Base-by-base conservation (phyloP, 2,329 filamentous ascomycete species). In the Ramichloridium luteum region DNA sequence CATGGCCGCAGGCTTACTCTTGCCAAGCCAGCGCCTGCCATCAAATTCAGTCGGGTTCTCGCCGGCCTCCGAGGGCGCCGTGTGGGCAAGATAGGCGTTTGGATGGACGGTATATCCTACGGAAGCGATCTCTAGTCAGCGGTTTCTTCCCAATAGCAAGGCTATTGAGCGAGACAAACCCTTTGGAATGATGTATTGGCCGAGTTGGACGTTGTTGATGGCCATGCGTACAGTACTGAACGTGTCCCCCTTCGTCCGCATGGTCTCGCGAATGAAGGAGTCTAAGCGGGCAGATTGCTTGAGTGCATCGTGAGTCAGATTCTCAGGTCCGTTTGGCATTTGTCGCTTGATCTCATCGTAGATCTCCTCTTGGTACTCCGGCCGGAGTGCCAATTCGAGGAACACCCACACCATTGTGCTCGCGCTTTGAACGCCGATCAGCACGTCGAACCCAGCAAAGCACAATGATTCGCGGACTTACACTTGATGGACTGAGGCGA, bases 151-250 rank as follows among this genome's bases (percentile, higher is more conserved):
- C n/a, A n/a, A n/a, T n/a, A n/a, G n/a, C n/a, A n/a, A n/a, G n/a
- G n/a, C n/a, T n/a, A n/a, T n/a, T n/a, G n/a, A n/a, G n/a, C n/a
- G n/a, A n/a, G 20, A n/a, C 8, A 23, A 23, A 23, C 20, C 20
- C n/a, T 23, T 23, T 8, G 20, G 20, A 23, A 23, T 23, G 20
- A 23, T 23, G 20, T 23, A 23, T 23, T 23, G 20, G n/a, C 20
- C 20, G n/a, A 23, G 20, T n/a, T 23, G 20, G 20, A 23, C 20
- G 20, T 23, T 23, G 20, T 23, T 23, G 20, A 23, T 23, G 20
- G 20, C 20, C 20, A 23, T 23, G 20, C 20, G 20, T 23, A 23
- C 20, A n/a, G 20, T 23, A n/a, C 20, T 23, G 20, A 23, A 23
- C 20, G 20, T 23, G n/a, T 23, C 20, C 8, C 20, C 20, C 20